Base-by-base conservation (phyloP, 2,329 filamentous ascomycete genomes). In the Cladophialophora carrionii region DNA sequence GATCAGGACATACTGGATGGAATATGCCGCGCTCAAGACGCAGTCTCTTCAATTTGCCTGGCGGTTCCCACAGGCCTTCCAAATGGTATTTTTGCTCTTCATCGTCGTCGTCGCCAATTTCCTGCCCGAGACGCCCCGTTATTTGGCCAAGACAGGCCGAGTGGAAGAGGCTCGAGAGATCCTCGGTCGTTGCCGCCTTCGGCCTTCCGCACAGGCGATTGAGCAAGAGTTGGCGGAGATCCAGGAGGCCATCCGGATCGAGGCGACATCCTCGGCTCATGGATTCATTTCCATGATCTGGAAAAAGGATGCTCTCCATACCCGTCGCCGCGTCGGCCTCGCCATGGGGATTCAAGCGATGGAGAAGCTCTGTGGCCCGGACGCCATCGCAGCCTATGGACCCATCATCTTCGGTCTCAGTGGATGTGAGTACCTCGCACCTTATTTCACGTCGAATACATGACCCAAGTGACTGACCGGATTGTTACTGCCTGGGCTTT, bases 11-110 rank as follows among this genome's bases (percentile, higher is more conserved):
- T 74, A 74, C 48, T 74, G 73, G 73, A 73, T 72, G 69, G 72
- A 74, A 62, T 74, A 72, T 53, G 72, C 63, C 22, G 71, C 68
- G 57, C 29, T 71, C 43, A 73, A 73, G 59, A 73, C 71, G 2
- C 68, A 69, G 53, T 68, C 69, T 48, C 60, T 70, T 73, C 76
- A 46, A 65, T 78, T 85, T 12, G 77, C 78, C 22, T 82, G 87
- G 87, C 80, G 87, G 2, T 88, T 88, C 72, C 87, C 87, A 0
- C 77, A 88, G 20, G 83, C 82, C 4, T 83, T 86, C 72, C 83
- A 85, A 70, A 81, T 87, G 31, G 69, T 83, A 26, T 88, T 88
- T 72, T 85, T 85, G 31, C 12, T 87, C 7, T 80, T 88, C 65
- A 85, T 88, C 54, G 74, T 88, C 12, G 64, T 73, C 7, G 73